These are phyloP conservation scores for Inonotus obliquus DNA, from an alignment of 1,284 basidiomycete species.

Conservation along the genomic window DNA sequence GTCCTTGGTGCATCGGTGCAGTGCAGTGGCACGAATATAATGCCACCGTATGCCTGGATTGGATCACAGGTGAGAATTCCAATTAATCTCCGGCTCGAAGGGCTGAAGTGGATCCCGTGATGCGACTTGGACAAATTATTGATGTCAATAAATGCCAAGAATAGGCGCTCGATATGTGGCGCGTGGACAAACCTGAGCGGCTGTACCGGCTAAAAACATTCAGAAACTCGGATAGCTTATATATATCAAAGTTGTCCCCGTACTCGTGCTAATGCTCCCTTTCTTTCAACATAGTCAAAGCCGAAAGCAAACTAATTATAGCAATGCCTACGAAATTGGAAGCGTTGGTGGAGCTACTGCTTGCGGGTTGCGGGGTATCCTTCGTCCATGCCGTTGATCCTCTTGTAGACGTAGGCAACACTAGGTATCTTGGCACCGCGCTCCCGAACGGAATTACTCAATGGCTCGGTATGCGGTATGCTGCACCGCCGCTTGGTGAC, in stretches of 20 bases:
- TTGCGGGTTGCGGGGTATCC: not conserved
- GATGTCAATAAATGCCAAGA: not conserved
- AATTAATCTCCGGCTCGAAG: too few species aligned
- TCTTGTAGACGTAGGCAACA: slow-evolving; percentile 21
- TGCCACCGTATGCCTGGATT: too few species aligned
- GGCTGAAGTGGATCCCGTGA: not conserved
- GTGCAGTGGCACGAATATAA: too few species aligned
- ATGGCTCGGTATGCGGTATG: slow-evolving; percentile 28
- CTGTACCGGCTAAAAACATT: not conserved
- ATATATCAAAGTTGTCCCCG: too few species aligned
- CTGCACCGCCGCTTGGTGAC: slow-evolving; percentile 27
- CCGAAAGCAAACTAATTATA: too few species aligned
- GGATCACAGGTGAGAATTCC: too few species aligned
- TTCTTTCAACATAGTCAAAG: not conserved
- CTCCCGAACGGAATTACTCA: slow-evolving; percentile 21
- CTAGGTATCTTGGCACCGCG: slow-evolving; percentile 20
- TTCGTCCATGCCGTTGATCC: slow-evolving; percentile 12
- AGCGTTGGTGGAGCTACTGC: not conserved
- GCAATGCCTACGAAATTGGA: too few species aligned
- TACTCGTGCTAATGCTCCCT: not conserved
- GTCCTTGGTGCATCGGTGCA: too few species aligned
- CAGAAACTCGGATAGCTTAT: too few species aligned
- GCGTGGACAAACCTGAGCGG: not conserved
- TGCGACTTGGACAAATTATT: not conserved
- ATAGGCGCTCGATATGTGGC: not conserved